A percentile compares a stretch with the other conserved stretches of the same genome.
phyloP scores from a whole-genome alignment of 2,329 filamentous ascomycete genomes.

The Trichothecium roseum region DNA sequence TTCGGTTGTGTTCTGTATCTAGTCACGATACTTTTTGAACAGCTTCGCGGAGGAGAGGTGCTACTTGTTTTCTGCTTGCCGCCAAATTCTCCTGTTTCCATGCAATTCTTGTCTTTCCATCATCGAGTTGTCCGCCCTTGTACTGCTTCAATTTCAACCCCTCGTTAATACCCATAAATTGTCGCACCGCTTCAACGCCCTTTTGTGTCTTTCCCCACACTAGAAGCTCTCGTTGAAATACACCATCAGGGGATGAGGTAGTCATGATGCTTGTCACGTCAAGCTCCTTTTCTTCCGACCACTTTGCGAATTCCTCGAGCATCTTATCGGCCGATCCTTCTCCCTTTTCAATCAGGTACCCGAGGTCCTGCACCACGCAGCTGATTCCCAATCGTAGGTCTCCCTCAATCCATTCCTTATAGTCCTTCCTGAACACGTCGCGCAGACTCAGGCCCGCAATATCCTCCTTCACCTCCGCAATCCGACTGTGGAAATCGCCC shows the following conservation, averaged over 20 bases:
- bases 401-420: constrained; percentile 64
- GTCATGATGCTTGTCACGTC: constrained; percentile 62
- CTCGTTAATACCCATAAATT: constrained; percentile 41
- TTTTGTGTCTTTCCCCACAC: constrained; percentile 49
- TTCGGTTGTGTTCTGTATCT: too few species aligned
- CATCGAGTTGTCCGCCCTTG: constrained; percentile 35
- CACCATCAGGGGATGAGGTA: constrained; percentile 40
- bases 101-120: constrained; percentile 39
- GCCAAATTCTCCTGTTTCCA: constrained; percentile 58
- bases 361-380: constrained; percentile 51
- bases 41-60: constrained; percentile 51
- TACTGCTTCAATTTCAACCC: constrained; percentile 48
- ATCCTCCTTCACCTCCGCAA: constrained; percentile 57
- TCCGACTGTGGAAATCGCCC: constrained; percentile 40
- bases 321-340: constrained; percentile 32
- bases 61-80: constrained; percentile 59
- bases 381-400: constrained; percentile 54
- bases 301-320: constrained; percentile 35
- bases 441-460: constrained; percentile 48
- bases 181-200: constrained; percentile 31
- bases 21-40: constrained; percentile 21
- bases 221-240: constrained; percentile 57
- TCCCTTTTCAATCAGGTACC: constrained; percentile 46
- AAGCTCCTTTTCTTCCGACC: constrained; percentile 45
- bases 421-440: constrained; percentile 72